Base-by-base conservation (phyloP, 768 basidiomycete genomes). In the Kwoniella pini region DNA sequence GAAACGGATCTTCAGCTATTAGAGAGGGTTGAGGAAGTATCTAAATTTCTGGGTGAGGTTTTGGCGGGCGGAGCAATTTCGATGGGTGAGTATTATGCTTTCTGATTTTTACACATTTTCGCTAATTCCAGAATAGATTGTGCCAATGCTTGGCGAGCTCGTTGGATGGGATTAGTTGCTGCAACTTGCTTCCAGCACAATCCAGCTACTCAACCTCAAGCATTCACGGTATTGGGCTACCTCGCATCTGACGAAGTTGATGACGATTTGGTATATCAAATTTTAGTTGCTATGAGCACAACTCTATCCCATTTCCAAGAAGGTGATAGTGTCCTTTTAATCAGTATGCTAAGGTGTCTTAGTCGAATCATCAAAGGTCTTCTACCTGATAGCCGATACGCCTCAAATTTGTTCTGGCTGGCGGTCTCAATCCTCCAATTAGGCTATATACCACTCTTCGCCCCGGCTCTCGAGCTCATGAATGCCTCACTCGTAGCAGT, bases 241-340 rank as follows among this genome's bases (percentile, higher is more conserved):
- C 82, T 94, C n/a, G 87, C 90, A 15, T 84, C 84, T 3, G 84
- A 87, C 2, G 90, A 92, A 24, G 88, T 93, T 40, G 93, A 96
- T 65, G 93, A 94, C 63, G 93, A 96, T 73, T 85, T 93, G 65
- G 81, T 95, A 54, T 95, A 94, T 69, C 93, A 96, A 74, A 91
- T 95, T 78, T 84, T 94, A 9, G 88, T 93, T 5, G 90, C 93
- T 0, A 86, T 94, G 77, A 85, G 84, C 64, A 86, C 83, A 0
- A 88, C 89, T 0, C 79, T 95, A 17, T 75, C 79, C 10, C 85
- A 86, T 15, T 67, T 66, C 67, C 83, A 86, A n/a, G 85, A 83
- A 28, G 87, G 88, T 19, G 87, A 90, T 69, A 86, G 86, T 0
- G 80, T 83, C 44, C 83, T 90, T 0, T 85, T 93, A 22, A 85